Base-by-base conservation (phyloP, 768 basidiomycete species). In the Boletus eberwhitei region DNA sequence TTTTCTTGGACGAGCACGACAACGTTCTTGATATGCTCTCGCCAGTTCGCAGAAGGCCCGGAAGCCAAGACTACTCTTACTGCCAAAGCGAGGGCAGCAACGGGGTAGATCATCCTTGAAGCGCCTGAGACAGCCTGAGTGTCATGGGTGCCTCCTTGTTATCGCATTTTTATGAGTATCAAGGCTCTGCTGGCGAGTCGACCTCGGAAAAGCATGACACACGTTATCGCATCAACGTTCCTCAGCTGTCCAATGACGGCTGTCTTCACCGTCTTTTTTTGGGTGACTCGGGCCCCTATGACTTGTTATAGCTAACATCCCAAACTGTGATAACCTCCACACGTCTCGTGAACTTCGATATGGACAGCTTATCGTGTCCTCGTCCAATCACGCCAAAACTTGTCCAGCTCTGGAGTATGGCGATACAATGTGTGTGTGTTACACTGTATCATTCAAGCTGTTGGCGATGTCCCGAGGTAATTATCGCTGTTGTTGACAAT, bases 1-100 rank as follows among this genome's bases (percentile, higher is more conserved):
- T 66, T 66, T 32, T 64, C 65, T 29, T 66, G 64, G 21, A 66
- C 63, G 26, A 67, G 64, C 42, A 66, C 65, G 3, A 67, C 65
- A 0, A 65, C 63, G 14, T 67, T 50, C 35, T 67, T 67, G 58
- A 66, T 57, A 8, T 40, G 58, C 5, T 66, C 65, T 41, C 56
- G 55, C 65, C 65, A 66, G 36, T 57, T 57, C 1, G 54, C 31
- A 36, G 63, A 62, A 8, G 52, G 7, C 7, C 0, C 14, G 4
- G 52, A 35, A 11, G 42, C 44, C 19, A 35, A 45, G 22, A 38
- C 29, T 4, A 46, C 42, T 8, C 29, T 38, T 8, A 8, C 36
- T 11, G 38, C 52, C 24, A 65, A 37, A 9, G 48, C 50, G 9
- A 65, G 46, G 31, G 52, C 21, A 40, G 39, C 13, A 1, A 54